Base-by-base conservation (phyloP, 192 early-diverging fungal species). In the Rhizophagus sp. region DNA sequence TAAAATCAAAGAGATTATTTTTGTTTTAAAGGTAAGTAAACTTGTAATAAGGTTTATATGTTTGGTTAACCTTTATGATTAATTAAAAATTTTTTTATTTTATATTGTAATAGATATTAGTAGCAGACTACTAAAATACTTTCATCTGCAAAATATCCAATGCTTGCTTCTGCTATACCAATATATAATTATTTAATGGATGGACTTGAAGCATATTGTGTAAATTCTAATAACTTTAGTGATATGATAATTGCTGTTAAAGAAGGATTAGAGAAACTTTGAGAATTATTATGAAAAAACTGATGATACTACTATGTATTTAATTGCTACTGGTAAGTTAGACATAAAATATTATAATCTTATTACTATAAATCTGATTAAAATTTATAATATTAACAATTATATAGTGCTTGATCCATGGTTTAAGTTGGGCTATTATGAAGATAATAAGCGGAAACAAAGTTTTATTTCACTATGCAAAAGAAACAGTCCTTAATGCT, bases 141-240 rank as follows among this genome's bases (percentile, higher is more conserved):
- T 34, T 34, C 34, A 34, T 1, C 34, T 41, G 69, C 41, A 71
- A 71, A 47, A 71, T 71, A 71, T 71, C 39, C 69, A 1, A 71
- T 71, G 69, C 69, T 71, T 41, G 4, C 36, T 47, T 71, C 69
- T 6, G 0, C 39, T 25, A 8, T 71, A n/a, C 69, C 27, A n/a
- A n/a, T 71, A 71, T 71, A 71, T 8, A 73, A 73, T 52, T 73
- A 73, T 73, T 27, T 73, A 24, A 50, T 73, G 0, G 71, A 73
- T 73, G 71, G 24, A 73, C 19, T 49, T 24, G 22, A 41, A 49
- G 22, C 1, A 27, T 24, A 73, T 73, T 73, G 71, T 49, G 44
- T 52, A 44, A 52, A 8, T 12, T 1, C 0, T 4, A 5, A 52
- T 73, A 52, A 6, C 52, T 73, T 2, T 52, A 41, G 0, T 25